Conservation (phyloP, 2,329 filamentous ascomycete species). For the Gyromitra esculenta region DNA sequence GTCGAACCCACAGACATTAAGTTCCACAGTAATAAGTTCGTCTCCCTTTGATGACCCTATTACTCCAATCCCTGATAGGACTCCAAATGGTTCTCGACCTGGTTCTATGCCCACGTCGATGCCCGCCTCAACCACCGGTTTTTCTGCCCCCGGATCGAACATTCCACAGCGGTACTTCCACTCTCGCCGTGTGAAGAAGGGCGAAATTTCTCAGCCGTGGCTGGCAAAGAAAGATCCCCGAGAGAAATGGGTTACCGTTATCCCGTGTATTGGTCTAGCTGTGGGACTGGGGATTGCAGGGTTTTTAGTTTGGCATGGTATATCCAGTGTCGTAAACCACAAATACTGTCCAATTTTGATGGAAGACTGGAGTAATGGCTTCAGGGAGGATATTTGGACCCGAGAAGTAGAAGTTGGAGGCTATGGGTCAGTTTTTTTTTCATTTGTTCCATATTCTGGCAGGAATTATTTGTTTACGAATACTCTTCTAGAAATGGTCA, state of each 20-base stretch:
- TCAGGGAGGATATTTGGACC: slow-evolving; percentile 73
- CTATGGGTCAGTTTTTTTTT: slow-evolving; percentile 70
- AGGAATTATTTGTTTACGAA: neutral
- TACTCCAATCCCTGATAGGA: slow-evolving; percentile 49
- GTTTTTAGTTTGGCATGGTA: slow-evolving; percentile 78
- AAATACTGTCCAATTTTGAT: slow-evolving; percentile 75
- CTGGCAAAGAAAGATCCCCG: slow-evolving; percentile 75
- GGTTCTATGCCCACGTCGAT: slow-evolving; percentile 32
- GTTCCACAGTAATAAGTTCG: slow-evolving; percentile 14
- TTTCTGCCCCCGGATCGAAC: slow-evolving; percentile 31
- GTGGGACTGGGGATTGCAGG: slow-evolving; percentile 74
- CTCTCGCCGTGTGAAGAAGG: slow-evolving; percentile 76
- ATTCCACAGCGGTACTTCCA: slow-evolving; percentile 71
- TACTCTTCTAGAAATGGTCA: slow-evolving; percentile 73
- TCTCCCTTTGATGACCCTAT: slow-evolving; percentile 55
- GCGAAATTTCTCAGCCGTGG: slow-evolving; percentile 80
- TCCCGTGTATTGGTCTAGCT: slow-evolving; percentile 76
- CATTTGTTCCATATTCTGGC: neutral
- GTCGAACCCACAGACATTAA: slow-evolving; percentile 6
- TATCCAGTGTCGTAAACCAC: slow-evolving; percentile 76
- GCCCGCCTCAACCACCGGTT: slow-evolving; percentile 37
- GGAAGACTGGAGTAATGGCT: slow-evolving; percentile 71
- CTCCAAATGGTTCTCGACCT: slow-evolving; percentile 46
- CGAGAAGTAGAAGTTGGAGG: slow-evolving; percentile 79
- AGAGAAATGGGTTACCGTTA: slow-evolving; percentile 87